Evolutionary conservation across 1,284 basidiomycete species (phyloP).

Genomic region (Boletus subluridellus): DNA sequence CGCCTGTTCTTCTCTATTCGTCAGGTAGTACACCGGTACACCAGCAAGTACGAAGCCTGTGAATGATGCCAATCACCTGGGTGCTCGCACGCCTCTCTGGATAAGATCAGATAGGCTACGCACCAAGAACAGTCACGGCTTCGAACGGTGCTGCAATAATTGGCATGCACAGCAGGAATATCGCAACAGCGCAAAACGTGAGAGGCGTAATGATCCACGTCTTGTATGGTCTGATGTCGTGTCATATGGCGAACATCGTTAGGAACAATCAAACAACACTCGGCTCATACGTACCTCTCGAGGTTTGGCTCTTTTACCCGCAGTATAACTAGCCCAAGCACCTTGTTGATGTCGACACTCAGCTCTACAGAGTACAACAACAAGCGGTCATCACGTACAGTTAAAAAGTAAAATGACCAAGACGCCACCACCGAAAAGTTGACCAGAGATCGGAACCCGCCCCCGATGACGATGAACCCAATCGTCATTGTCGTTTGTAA

Average conservation of each 20-base stretch:
- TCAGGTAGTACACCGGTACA: constrained; percentile 82
- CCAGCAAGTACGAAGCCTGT: constrained; percentile 70
- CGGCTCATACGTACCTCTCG: constrained; percentile 53
- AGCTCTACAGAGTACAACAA: background rate
- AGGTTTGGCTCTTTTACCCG: constrained; percentile 89
- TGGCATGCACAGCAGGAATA: constrained; percentile 94
- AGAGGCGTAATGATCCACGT: constrained; percentile 91
- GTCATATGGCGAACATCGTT: background rate
- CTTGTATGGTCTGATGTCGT: constrained; percentile 70
- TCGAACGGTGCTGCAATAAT: constrained; percentile 90
- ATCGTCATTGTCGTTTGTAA: constrained; percentile 75
- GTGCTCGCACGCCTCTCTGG: background rate
- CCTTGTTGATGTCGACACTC: constrained; percentile 40
- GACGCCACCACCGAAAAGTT: constrained; percentile 86
- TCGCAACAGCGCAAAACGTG: constrained; percentile 85
- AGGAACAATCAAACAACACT: background rate
- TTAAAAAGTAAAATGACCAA: constrained; percentile 91
- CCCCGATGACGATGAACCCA: constrained; percentile 77
- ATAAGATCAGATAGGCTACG: constrained; percentile 23
- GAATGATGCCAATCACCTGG: constrained; percentile 1
- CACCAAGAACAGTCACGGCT: constrained; percentile 82
- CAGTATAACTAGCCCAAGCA: constrained; percentile 84
- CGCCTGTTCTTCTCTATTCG: constrained; percentile 49
- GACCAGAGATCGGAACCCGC: constrained; percentile 83
- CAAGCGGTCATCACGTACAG: constrained; percentile 48